Percentiles rank a stretch among this genome's conserved stretches.
phyloP scores from a whole-genome alignment of 768 basidiomycete species.

The Mycena kentingensis region DNA sequence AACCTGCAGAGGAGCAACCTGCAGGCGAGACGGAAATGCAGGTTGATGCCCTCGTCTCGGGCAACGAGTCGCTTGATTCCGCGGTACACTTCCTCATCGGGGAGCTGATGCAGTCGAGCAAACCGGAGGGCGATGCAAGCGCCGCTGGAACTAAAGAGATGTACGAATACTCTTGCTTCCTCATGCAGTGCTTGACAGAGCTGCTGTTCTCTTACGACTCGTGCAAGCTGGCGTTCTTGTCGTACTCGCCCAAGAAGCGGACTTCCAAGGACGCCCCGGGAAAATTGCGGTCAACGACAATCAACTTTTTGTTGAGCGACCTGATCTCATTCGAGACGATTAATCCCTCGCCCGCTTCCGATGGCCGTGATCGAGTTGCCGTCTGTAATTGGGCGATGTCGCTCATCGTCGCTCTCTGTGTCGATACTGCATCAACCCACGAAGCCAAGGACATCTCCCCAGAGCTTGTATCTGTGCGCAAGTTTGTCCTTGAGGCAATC shows the following conservation, averaged over 20 bases:
- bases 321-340: constrained; percentile 79
- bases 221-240: constrained; percentile 87
- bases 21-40: constrained; percentile 55
- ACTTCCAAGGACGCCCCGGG: constrained; percentile 59
- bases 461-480: constrained; percentile 88
- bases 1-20: constrained; percentile 29
- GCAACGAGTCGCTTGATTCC: constrained; percentile 53
- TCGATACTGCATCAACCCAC: constrained; percentile 68
- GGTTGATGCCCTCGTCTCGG: constrained; percentile 44
- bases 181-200: constrained; percentile 92
- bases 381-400: constrained; percentile 89
- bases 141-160: constrained; percentile 33
- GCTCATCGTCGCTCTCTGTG: constrained; percentile 89
- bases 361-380: constrained; percentile 56
- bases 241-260: constrained; percentile 71
- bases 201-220: constrained; percentile 89
- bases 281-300: constrained; percentile 65
- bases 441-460: constrained; percentile 76
- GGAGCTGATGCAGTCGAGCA: constrained; percentile 55
- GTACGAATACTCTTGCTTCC: constrained; percentile 70
- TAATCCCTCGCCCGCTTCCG: constrained; percentile 57
- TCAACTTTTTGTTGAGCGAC: constrained; percentile 82
- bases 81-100: constrained; percentile 70
- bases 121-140: constrained; percentile 21
- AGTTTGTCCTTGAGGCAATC: constrained; percentile 87